Percentiles rank a stretch among this genome's conserved stretches.
These are phyloP conservation scores for Wickerhamomyces sp. DNA, from an alignment of 1,139 yeast genomes.

Conservation along the genomic window DNA sequence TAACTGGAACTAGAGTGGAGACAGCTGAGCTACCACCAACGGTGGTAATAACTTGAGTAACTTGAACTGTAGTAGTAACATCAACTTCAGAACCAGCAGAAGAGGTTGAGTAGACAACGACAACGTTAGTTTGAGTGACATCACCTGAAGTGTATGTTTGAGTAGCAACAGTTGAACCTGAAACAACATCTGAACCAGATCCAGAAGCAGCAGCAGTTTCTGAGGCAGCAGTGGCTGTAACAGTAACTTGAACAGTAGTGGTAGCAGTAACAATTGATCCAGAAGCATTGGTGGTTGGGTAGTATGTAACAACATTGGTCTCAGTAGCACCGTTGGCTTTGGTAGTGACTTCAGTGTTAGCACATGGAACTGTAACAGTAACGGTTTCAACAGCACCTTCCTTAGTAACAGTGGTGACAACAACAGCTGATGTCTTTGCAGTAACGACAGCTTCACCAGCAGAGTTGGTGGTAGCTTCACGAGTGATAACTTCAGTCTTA, in stretches of 20 bases:
- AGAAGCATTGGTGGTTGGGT: conserved; percentile 3
- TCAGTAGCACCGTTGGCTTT: conserved; percentile 1
- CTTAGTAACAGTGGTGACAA: neutral
- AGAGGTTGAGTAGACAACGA: neutral
- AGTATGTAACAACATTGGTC: conserved; percentile 3
- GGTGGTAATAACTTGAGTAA: neutral
- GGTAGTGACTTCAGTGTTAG: conserved; percentile 3
- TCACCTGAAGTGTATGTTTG: neutral
- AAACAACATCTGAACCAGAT: neutral
- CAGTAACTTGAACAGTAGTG: conserved; percentile 1
- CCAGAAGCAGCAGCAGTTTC: neutral
- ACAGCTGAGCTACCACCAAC: neutral
- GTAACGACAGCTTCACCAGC: neutral
- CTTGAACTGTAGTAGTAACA: neutral
- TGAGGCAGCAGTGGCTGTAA: neutral
- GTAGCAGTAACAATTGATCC: conserved; percentile 2
- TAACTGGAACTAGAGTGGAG: neutral
- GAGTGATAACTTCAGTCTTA: conserved; percentile 1
- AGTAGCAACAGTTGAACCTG: neutral
- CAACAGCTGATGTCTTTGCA: neutral
- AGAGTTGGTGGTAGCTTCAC: neutral
- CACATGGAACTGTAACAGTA: conserved; percentile 1
- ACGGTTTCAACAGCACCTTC: neutral
- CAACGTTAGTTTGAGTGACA: neutral
- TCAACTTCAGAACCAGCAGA: neutral